Evolutionary conservation across 2,329 filamentous ascomycete genomes (phyloP), one percentile per base, ranked within the genome.

Genomic region (Alternaria viburni): DNA sequence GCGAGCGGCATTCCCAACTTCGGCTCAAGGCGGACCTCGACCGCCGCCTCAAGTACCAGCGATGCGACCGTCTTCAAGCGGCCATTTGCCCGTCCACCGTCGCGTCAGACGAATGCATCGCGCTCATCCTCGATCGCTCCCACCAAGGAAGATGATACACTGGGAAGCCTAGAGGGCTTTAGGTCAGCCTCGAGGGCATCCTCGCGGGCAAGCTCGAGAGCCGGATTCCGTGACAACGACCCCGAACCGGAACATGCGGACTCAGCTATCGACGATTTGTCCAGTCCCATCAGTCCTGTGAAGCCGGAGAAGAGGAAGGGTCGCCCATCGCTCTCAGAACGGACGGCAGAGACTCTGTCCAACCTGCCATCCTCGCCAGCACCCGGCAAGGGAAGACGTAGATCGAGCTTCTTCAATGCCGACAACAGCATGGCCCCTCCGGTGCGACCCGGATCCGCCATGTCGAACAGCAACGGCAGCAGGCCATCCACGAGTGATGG

Each of bases 341-440:
- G 95, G 61, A 96, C 94, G 0, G 90, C 97, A 45, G 93, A 97
- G 77, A 97, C 93, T 0, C 82, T 97, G 6, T 87, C 93, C 4
- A 87, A 89, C 50, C 83, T 97, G 28, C 92, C 93, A 0, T 89
- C 92, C 0, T 96, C 93, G 1, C 93, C 94, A 4, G 73, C 73
- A 5, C 67, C 67, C 19, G 64, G 88, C 79, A 91, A 49, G 87
- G 85, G 67, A 56, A 88, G 88, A 62, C 88, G 89, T 57, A 83
- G 86, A 9, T 93, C 92, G 0, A 89, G 87, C 59, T 93, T 97
- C 77, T 96, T 92, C 75, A 89, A 88, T 52, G 80, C 84, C 2
- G 84, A 89, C n/a, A 86, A 86, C 62, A 83, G 86, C 7, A 86
- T 87, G 80, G 84, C 85, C 17, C 86, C 90, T 5, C 73, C 93